Evolutionary conservation across 2,329 filamentous ascomycete species (phyloP).

Genomic region (Trichoderma brevicompactum): DNA sequence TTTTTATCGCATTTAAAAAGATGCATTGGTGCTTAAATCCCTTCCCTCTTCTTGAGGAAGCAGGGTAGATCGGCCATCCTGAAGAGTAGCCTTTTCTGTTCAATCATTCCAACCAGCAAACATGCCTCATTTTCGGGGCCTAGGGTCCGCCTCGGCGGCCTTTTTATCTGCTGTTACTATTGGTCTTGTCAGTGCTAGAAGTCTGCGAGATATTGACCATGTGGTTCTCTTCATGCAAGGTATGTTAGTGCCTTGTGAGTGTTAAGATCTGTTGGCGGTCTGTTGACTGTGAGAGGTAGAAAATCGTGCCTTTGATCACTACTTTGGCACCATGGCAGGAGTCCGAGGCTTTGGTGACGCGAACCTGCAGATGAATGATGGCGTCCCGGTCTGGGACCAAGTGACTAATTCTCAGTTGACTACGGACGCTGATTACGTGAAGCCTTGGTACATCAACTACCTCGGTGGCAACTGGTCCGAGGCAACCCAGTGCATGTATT

Average conservation of each 20-base stretch:
- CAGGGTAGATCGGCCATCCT: background rate
- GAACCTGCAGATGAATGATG: constrained; percentile 56
- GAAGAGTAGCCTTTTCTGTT: background rate
- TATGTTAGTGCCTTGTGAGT: constrained; percentile 2
- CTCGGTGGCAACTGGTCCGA: constrained; percentile 54
- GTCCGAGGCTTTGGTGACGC: constrained; percentile 60
- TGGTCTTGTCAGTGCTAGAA: constrained; percentile 16
- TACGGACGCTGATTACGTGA: constrained; percentile 47
- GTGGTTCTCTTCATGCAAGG: constrained; percentile 62
- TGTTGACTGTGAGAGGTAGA: constrained; percentile 32
- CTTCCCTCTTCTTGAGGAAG: background rate
- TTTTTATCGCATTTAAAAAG: background rate
- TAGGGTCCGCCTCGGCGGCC: constrained; percentile 11
- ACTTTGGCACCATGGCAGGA: constrained; percentile 60
- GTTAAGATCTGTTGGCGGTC: background rate
- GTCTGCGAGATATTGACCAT: constrained; percentile 54
- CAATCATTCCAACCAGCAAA: background rate
- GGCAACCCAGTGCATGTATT: constrained; percentile 59
- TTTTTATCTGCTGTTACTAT: constrained; percentile 10
- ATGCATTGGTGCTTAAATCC: background rate
- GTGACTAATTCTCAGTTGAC: constrained; percentile 47
- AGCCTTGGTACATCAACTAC: constrained; percentile 61
- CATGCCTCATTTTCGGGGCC: constrained; percentile 15
- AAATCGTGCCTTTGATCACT: constrained; percentile 49
- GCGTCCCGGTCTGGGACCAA: constrained; percentile 53